Evolutionary conservation across 2,329 filamentous ascomycete genomes (phyloP), one percentile per base, ranked within the genome.

Genomic region (Talaromyces sp.): DNA sequence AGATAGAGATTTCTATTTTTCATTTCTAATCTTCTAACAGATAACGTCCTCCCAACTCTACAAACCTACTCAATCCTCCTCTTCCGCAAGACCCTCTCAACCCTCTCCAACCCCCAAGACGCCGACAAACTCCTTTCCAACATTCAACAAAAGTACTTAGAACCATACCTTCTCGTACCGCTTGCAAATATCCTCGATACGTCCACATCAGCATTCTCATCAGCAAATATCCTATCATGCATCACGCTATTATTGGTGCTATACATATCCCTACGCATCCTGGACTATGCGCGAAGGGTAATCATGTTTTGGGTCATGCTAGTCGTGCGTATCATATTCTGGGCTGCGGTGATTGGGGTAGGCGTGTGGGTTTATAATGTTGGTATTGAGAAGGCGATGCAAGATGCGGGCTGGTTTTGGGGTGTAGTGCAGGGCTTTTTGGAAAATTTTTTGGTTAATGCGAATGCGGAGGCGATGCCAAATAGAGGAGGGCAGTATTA

Each of bases 281-380:
- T 89, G 68, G 85, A 89, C 74, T 89, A 90, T 80, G 80, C 92
- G 19, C 87, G 88, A 67, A 86, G 91, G 66, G 79, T 92, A 22
- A 82, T 96, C 65, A 80, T 92, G 73, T 96, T 89, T 81, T 92
- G 92, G 87, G 86, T 92, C 61, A 81, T 85, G n/a, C 73, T 96
- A 63, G 82, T 83, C 11, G 75, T 91, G 68, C 80, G 85, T 27
- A 69, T 92, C 49, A 75, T 85, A 1, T 87, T 92, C 68, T 95
- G 88, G 87, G 84, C 84, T 1, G 75, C 80, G 1, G 69, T 93
- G 2, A 78, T 83, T 4, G 81, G 83, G 0, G 49, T 87, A 0
- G 82, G 82, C 0, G 80, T 87, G 19, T 82, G 84, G 66, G 81
- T 89, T 3, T 90, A 84, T 67, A 69, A 65, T 22, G 71, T 74